Conservation (phyloP, 2,329 filamentous ascomycete species). For the Penicillium italicum region DNA sequence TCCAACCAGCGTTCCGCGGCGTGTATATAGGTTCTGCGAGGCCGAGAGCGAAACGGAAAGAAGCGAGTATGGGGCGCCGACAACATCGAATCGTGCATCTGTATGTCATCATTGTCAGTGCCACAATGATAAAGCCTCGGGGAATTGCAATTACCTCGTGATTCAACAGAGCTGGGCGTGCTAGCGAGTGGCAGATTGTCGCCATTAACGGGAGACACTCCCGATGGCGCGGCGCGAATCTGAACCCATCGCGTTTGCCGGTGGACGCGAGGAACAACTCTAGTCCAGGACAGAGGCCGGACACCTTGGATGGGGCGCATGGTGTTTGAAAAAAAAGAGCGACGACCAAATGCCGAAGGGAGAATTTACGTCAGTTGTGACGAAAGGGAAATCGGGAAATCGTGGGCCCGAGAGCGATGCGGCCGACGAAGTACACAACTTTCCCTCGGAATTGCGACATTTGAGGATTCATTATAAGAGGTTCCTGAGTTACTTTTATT, state of each 20-base stretch:
- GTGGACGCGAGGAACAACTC: slow-evolving; percentile 29
- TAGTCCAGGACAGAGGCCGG: slow-evolving; percentile 33
- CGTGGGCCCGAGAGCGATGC: slow-evolving; percentile 21
- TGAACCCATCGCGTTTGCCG: slow-evolving; percentile 40
- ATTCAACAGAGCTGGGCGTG: slow-evolving; percentile 40
- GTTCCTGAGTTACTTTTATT: background rate
- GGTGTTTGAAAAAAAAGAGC: slow-evolving; percentile 15
- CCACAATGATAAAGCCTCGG: too few species aligned
- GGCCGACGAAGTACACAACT: slow-evolving; percentile 13
- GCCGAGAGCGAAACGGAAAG: slow-evolving; percentile 90
- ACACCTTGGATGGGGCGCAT: slow-evolving; percentile 40
- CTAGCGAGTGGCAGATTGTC: slow-evolving; percentile 36
- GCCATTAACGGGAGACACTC: slow-evolving; percentile 37
- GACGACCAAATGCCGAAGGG: slow-evolving; percentile 7
- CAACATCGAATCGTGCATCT: slow-evolving; percentile 94
- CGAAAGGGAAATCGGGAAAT: slow-evolving; percentile 24
- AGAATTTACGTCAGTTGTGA: slow-evolving; percentile 27
- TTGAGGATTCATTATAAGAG: slow-evolving; percentile 1
- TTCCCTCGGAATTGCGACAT: slow-evolving; percentile 28
- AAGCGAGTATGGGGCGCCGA: slow-evolving; percentile 87
- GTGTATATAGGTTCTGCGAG: slow-evolving; percentile 88
- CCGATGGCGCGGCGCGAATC: slow-evolving; percentile 44
- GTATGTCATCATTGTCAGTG: slow-evolving; percentile 16
- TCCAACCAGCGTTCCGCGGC: slow-evolving; percentile 84
- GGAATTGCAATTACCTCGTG: slow-evolving; percentile 36